These are phyloP conservation scores for Styphnolobium japonicum DNA, from an alignment of 306 rosid genomes.

Conservation along the genomic window DNA sequence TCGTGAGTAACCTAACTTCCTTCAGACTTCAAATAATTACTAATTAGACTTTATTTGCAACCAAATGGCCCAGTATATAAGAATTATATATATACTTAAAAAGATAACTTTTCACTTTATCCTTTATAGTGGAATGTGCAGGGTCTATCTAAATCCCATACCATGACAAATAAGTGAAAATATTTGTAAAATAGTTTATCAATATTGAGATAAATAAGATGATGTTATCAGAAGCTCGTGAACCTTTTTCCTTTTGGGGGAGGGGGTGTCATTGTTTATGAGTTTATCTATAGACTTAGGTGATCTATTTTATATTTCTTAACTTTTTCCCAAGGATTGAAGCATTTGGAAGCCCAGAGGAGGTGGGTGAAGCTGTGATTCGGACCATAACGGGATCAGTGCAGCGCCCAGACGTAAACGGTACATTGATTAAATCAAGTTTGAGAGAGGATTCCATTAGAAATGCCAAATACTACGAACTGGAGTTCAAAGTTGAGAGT, in stretches of 20 bases:
- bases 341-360: constrained; percentile 82
- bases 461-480: constrained; percentile 59
- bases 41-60: background rate
- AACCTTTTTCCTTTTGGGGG: too few relatives aligned
- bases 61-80: background rate
- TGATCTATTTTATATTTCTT: too few relatives aligned
- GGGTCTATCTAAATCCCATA: background rate
- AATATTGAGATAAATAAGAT: too few relatives aligned
- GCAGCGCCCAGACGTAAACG: constrained; percentile 58
- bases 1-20: constrained; percentile 45
- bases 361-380: constrained; percentile 81
- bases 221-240: too few relatives aligned
- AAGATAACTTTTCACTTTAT: background rate
- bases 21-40: too few relatives aligned
- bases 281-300: too few relatives aligned
- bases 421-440: constrained; percentile 55
- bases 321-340: constrained; percentile 55
- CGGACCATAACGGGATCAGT: constrained; percentile 60
- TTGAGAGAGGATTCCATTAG: constrained; percentile 54
- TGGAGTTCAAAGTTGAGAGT: constrained; percentile 80
- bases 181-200: too few relatives aligned
- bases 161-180: background rate
- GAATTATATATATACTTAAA: background rate
- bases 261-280: too few relatives aligned
- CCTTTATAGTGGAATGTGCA: background rate